These are phyloP conservation scores for Mortierella sp. DNA, from an alignment of 371 early-diverging fungal species.

Conservation along the genomic window DNA sequence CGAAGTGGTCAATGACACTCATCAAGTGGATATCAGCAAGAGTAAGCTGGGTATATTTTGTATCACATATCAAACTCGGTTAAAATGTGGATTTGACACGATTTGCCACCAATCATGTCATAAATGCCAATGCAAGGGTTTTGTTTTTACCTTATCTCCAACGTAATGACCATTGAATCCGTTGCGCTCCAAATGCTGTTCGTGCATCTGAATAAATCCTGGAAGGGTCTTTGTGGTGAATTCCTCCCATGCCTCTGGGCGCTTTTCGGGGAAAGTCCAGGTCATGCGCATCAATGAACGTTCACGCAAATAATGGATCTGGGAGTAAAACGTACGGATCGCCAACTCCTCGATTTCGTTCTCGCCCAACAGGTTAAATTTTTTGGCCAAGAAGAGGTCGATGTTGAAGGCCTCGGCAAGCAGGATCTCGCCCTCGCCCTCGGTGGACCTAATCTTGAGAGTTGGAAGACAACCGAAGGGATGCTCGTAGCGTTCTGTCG, in stretches of 20 bases:
- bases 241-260: conserved; percentile 7
- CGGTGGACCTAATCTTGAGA: conserved; percentile 4
- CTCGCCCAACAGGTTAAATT: conserved; percentile 12
- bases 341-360: conserved; percentile 14
- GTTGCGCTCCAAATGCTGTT: conserved; percentile 20
- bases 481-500: neutral
- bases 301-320: conserved; percentile 23
- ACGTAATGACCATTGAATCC: conserved; percentile 26
- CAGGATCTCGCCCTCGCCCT: conserved; percentile 1
- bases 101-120: too few species aligned
- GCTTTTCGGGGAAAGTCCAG: conserved; percentile 27
- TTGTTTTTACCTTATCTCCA: conserved; percentile 22
- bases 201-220: conserved; percentile 14
- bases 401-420: conserved; percentile 19
- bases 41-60: too few species aligned
- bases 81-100: too few species aligned
- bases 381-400: conserved; percentile 15
- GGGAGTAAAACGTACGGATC: conserved; percentile 16
- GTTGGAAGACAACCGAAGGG: conserved; percentile 20
- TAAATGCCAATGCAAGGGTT: neutral
- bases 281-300: conserved; percentile 11
- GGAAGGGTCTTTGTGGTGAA: conserved; percentile 5
- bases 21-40: conserved; percentile 24
- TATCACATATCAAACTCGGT: too few species aligned
- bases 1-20: conserved; percentile 19